Base-by-base conservation (phyloP, 305 asterid genomes). In the Fraxinus albicans region DNA sequence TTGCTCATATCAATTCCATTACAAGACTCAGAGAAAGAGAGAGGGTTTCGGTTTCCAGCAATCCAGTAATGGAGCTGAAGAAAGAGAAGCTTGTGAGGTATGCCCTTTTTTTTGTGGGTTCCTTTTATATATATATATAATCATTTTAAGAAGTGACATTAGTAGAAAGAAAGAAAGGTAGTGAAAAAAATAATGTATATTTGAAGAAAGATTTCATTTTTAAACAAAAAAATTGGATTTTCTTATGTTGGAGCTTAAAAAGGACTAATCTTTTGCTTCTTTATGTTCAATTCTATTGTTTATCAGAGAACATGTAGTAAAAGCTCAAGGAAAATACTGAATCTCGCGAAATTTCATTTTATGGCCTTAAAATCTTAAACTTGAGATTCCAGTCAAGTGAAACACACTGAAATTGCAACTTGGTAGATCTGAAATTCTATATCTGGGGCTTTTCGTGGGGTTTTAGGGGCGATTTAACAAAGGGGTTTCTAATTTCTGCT, bases 61-160 rank as follows among this genome's bases (percentile, higher is more conserved):
- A 67, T 78, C 65, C 85, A 75, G 76, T 38, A 50, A 86, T 88
- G 93, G 90, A 89, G 78, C 67, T 81, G 85, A 91, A 90, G 89
- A 87, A 84, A 83, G 92, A 90, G 77, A 91, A 85, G 90, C 84
- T 86, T 63, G 92, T 91, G 78, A 90, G 95, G 95, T 90, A 86
- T 79, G 89, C 9, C 47, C 60, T 35, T 55, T 78, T 65, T 77
- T 78, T 29, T 86, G 3, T 73, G 35, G 17, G 38, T 58, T 19
- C 4, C 12, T 29, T 55, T 0, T 33, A 33, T 3, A 33, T 34
- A 34, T 44, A 44, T 44, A 47, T 47, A 12, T 12, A 12, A 47
- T 47, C 55, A 47, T 47, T 3, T 65, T 34, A 44, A 79, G 69
- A 27, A 19, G 42, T 53, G 47, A 23, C 27, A 13, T 19, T 15